Conservation (phyloP, 2,329 filamentous ascomycete genomes). For the Curvularia eragrostidis region DNA sequence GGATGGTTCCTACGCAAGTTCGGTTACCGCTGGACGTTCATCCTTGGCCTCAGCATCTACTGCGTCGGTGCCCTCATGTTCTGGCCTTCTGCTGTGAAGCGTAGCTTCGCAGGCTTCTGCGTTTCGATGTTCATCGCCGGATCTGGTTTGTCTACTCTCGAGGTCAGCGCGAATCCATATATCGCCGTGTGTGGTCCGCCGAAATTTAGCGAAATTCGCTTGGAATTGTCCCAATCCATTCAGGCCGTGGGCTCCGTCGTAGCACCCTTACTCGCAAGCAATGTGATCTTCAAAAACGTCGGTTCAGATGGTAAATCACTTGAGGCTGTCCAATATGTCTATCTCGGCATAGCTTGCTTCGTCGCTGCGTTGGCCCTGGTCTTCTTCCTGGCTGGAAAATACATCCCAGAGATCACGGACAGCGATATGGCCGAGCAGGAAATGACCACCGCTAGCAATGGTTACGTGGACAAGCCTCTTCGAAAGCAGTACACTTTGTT, state of each 20-base stretch:
- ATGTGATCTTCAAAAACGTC: conserved; percentile 73
- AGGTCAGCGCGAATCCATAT: conserved; percentile 75
- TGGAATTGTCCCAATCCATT: conserved; percentile 79
- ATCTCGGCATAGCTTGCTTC: conserved; percentile 78
- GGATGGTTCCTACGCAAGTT: conserved; percentile 71
- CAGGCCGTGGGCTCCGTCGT: conserved; percentile 78
- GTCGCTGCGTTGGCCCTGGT: conserved; percentile 69
- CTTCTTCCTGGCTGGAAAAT: conserved; percentile 65
- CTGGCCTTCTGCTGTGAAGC: conserved; percentile 79
- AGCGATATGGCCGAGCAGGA: conserved; percentile 64
- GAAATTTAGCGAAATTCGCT: conserved; percentile 74
- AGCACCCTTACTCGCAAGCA: conserved; percentile 74
- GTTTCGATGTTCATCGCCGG: conserved; percentile 75
- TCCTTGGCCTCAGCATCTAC: conserved; percentile 73
- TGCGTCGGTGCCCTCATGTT: conserved; percentile 77
- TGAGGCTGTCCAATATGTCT: conserved; percentile 77
- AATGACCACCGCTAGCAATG: conserved; percentile 52
- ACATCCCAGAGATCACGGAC: conserved; percentile 67
- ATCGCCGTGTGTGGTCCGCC: conserved; percentile 71
- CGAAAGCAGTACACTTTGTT: conserved; percentile 63
- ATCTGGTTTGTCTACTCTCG: conserved; percentile 74
- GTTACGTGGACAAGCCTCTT: conserved; percentile 67
- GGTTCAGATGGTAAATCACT: conserved; percentile 64
- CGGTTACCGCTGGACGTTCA: conserved; percentile 82
- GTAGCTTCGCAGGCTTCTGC: conserved; percentile 77